Evolutionary conservation across 2,329 filamentous ascomycete genomes (phyloP), one percentile per base, ranked within the genome.

Genomic region (Ascochyta pisi): DNA sequence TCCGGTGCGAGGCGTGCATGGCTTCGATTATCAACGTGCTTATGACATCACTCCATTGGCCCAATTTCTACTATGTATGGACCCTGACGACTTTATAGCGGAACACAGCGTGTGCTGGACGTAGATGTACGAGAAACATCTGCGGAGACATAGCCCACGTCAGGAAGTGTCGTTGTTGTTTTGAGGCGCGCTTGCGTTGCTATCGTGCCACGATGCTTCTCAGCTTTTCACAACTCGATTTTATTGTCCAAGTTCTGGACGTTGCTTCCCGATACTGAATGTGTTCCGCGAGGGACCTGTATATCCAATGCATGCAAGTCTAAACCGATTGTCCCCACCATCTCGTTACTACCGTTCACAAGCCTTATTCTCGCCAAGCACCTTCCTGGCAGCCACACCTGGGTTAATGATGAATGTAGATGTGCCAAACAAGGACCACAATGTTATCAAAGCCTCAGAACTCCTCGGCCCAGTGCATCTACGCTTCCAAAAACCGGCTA

Each of bases 1-100:
- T 23, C 31, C 33, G 10, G 37, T 31, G 43, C 22, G 23, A 45
- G 5, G 19, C 29, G 22, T 2, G 33, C 34, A 35, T 37, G 37
- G 33, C 12, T 23, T 42, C 35, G 13, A 35, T 46, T 34, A 37
- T 39, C 35, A 45, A 42, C 43, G 47, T 43, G 38, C 26, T 13
- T 15, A 56, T 56, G 53, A 56, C 50, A 48, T 56, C 53, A 56
- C 47, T 13, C 19, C 16, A 43, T 27, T 34, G 34, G 31, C 38
- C 33, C 19, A 19, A 3, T 19, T 19, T 19, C 19, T 19, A 49
- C n/a, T 43, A 4, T 31, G 4, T 16, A 38, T 39, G 33, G n/a
- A 44, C 7, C 39, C 10, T 19, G 22, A 16, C n/a, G 19, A 33
- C 5, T 27, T 22, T 38, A 27, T 34, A 34, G 15, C 39, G 27